Percentiles rank a stretch among this genome's conserved stretches.
Evolutionary conservation across 352 stramenopile genomes (phyloP).

Genomic region (Pythium sukuiense): DNA sequence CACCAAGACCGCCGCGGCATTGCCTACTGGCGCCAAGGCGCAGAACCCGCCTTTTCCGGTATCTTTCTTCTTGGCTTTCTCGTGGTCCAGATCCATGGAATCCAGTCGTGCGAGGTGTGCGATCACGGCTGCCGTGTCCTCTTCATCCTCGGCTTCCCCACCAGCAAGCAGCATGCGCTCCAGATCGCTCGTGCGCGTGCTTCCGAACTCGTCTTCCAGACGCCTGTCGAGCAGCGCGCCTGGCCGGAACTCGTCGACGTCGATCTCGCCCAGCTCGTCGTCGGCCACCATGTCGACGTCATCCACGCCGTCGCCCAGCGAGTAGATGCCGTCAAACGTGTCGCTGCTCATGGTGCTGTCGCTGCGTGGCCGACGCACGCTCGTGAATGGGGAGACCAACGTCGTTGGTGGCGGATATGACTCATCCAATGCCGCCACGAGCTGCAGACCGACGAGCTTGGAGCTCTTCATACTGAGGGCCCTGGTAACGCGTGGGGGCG

Average conservation of each 20-base stretch:
- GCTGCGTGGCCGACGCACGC: conserved; percentile 17
- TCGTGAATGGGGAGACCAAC: background rate
- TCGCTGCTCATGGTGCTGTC: conserved; percentile 28
- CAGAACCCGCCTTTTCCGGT: conserved; percentile 6
- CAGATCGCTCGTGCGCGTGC: conserved; percentile 43
- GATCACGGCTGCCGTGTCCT: conserved; percentile 27
- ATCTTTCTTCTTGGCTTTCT: background rate
- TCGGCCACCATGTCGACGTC: conserved; percentile 41
- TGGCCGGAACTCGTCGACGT: conserved; percentile 59
- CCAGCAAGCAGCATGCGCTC: conserved; percentile 59
- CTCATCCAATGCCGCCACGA: conserved; percentile 25
- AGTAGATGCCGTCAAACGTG: conserved; percentile 30
- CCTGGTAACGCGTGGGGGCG: background rate
- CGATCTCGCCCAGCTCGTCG: conserved; percentile 56
- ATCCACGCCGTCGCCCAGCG: conserved; percentile 42
- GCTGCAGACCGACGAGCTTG: conserved; percentile 19
- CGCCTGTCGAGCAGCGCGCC: conserved; percentile 58
- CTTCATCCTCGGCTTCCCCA: conserved; percentile 29
- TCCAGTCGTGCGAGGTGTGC: conserved; percentile 29
- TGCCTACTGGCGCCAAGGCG: background rate
- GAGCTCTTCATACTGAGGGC: background rate
- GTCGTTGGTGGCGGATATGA: background rate
- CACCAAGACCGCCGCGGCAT: background rate
- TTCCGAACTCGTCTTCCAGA: conserved; percentile 50
- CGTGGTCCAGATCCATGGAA: conserved; percentile 7